Conservation (phyloP, 345 rosid species). For the Sisymbrium irio region DNA sequence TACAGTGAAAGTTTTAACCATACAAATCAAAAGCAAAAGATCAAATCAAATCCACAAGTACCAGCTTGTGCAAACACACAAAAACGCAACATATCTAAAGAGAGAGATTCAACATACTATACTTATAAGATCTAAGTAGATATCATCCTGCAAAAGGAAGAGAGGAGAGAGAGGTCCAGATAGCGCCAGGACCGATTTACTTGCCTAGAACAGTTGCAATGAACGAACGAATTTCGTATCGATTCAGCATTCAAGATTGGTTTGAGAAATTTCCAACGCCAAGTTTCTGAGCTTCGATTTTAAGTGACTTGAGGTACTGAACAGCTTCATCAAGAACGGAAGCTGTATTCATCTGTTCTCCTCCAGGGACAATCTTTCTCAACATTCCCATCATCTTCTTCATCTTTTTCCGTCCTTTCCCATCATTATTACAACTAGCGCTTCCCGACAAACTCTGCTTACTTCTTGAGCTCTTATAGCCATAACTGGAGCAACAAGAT, state of each 20-base stretch:
- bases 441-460: conserved; percentile 42
- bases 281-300: conserved; percentile 70
- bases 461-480: conserved; percentile 39
- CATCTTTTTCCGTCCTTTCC: conserved; percentile 60
- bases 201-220: background rate
- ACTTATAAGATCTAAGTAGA: background rate
- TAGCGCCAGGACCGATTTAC: conserved; percentile 3
- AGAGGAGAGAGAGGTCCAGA: conserved; percentile 13
- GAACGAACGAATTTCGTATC: background rate
- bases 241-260: conserved; percentile 30
- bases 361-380: conserved; percentile 73
- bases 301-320: conserved; percentile 74
- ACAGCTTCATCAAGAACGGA: conserved; percentile 82
- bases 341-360: conserved; percentile 67
- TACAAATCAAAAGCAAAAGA: conserved; percentile 8
- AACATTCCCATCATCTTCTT: conserved; percentile 73
- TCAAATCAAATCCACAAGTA: conserved; percentile 1
- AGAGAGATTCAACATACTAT: conserved; percentile 15
- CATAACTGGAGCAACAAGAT: conserved; percentile 52
- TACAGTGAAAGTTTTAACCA: conserved; percentile 2
- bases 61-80: conserved; percentile 3
- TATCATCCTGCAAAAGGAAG: conserved; percentile 11
- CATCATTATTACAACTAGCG: conserved; percentile 42
- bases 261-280: conserved; percentile 49
- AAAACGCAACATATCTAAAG: background rate